phyloP scores from a whole-genome alignment of 495 filamentous ascomycete species.

The Halenospora varia region DNA sequence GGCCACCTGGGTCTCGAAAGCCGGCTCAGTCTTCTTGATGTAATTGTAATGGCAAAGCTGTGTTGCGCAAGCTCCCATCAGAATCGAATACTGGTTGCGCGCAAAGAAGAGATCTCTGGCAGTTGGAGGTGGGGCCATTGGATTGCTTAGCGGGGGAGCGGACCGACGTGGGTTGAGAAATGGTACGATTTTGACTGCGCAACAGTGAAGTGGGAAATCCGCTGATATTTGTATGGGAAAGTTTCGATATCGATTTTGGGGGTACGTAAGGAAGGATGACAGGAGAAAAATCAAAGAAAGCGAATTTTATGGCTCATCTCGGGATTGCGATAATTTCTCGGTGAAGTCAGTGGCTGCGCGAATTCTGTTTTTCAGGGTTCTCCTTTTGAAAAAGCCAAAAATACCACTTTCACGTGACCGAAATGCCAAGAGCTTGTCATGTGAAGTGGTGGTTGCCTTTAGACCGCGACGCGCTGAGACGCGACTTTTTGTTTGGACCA shows the following conservation, averaged over 20 bases:
- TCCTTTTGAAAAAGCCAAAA: neutral
- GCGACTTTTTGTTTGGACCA: too few species aligned
- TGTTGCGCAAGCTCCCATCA: slow-evolving; percentile 15
- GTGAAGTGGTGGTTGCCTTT: too few species aligned
- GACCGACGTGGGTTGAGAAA: neutral
- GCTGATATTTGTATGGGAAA: neutral
- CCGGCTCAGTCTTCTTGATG: slow-evolving; percentile 14
- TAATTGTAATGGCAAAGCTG: slow-evolving; percentile 24
- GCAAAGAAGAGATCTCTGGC: slow-evolving; percentile 22
- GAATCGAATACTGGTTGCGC: slow-evolving; percentile 17
- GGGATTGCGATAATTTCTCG: neutral
- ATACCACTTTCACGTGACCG: neutral
- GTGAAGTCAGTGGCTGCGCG: neutral
- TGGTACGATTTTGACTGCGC: neutral
- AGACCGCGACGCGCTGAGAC: too few species aligned
- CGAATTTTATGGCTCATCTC: neutral
- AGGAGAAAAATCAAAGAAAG: neutral
- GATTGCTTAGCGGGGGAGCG: neutral
- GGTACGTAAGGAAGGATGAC: neutral
- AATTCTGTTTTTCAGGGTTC: neutral
- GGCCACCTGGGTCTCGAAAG: neutral
- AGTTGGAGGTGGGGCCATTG: slow-evolving; percentile 21
- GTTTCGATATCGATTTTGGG: neutral
- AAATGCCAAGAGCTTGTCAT: too few species aligned
- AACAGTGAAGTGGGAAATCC: neutral